phyloP scores from a whole-genome alignment of 2,329 filamentous ascomycete species.

The Curvularia verruculosa region DNA sequence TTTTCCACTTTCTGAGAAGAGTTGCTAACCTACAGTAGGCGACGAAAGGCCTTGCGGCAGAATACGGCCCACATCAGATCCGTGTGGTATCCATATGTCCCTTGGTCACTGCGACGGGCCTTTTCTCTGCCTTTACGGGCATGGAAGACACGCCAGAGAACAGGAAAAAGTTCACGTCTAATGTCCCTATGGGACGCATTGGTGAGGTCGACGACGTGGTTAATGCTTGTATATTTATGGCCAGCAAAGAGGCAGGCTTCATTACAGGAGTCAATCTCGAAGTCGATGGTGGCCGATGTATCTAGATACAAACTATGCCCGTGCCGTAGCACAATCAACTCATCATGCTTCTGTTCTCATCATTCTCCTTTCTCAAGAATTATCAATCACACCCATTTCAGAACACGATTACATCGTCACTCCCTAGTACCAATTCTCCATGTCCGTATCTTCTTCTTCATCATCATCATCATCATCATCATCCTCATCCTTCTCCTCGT shows the following conservation, averaged over 20 bases:
- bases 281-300: conserved; percentile 49
- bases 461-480: too few relatives aligned
- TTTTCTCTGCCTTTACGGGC: conserved; percentile 65
- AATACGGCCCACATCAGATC: conserved; percentile 74
- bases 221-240: conserved; percentile 63
- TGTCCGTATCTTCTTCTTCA: background rate
- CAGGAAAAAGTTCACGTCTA: conserved; percentile 57
- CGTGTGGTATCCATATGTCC: conserved; percentile 75
- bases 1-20: background rate
- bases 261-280: conserved; percentile 61
- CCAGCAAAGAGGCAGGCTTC: conserved; percentile 64
- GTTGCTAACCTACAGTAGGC: conserved; percentile 47
- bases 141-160: conserved; percentile 66
- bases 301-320: conserved; percentile 21
- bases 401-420: background rate
- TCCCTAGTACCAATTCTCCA: background rate
- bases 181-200: conserved; percentile 66
- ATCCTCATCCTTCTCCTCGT: too few relatives aligned
- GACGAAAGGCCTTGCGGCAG: conserved; percentile 71
- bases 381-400: background rate
- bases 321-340: background rate
- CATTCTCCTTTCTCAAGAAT: too few relatives aligned
- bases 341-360: background rate
- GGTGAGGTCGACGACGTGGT: conserved; percentile 66
- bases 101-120: conserved; percentile 68